Percentiles rank a stretch among this genome's conserved stretches.
phyloP scores from a whole-genome alignment of 2,329 filamentous ascomycete genomes.

The Purpureocillium lavendulum region DNA sequence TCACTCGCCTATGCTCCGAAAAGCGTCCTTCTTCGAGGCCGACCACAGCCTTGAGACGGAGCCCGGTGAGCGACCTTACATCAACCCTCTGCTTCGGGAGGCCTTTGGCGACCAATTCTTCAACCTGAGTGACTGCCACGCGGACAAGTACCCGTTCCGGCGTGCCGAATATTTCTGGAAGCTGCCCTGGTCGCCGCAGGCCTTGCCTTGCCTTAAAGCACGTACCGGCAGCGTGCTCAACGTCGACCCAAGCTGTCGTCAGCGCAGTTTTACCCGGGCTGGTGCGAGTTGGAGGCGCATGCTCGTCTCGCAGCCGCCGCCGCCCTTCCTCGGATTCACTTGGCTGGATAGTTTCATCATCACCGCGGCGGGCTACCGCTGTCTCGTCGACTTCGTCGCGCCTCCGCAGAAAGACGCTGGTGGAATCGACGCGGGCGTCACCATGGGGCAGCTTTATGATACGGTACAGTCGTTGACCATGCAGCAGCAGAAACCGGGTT shows the following conservation, averaged over 20 bases:
- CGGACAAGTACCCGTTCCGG: conserved; percentile 5
- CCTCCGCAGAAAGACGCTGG: conserved; percentile 2
- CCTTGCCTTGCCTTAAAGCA: conserved; percentile 2
- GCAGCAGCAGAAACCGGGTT: conserved; percentile 2
- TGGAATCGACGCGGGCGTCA: conserved; percentile 6
- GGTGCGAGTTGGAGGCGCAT: conserved; percentile 14
- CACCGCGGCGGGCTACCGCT: conserved; percentile 1
- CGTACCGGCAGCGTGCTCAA: conserved; percentile 4
- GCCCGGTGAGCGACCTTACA: conserved; percentile 1
- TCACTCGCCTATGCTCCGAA: conserved; percentile 1
- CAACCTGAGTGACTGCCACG: conserved; percentile 5
- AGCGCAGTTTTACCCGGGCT: conserved; percentile 7
- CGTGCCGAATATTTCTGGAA: conserved; percentile 11
- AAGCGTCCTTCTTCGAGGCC: conserved; percentile 2
- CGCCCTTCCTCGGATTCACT: conserved; percentile 10
- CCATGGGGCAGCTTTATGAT: conserved; percentile 13
- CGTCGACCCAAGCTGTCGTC: conserved; percentile 5
- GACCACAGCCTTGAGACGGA: conserved; percentile 1
- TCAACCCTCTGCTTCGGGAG: conserved; percentile 11
- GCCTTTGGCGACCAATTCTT: conserved; percentile 13
- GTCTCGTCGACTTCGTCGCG: conserved; percentile 1
- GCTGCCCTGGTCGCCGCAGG: conserved; percentile 10
- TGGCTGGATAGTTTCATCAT: conserved; percentile 7
- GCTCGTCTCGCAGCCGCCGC: conserved; percentile 15
- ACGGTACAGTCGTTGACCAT: conserved; percentile 3